Evolutionary conservation across 2,329 filamentous ascomycete species (phyloP).

Genomic region (Cryoendolithus antarcticus): DNA sequence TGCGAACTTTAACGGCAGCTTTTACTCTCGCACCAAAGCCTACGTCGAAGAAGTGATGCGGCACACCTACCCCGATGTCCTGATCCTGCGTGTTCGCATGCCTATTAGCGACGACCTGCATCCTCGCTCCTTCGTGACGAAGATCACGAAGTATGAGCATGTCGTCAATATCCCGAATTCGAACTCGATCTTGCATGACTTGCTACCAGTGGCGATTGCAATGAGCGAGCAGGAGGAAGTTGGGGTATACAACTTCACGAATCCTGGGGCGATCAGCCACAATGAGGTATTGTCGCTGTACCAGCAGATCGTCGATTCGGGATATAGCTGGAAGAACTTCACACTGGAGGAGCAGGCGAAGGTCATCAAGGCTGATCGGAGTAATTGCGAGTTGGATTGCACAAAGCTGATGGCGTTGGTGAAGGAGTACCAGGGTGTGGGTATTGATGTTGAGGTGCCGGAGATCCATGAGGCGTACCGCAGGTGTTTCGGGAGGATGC

Average conservation of each 20-base stretch:
- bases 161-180: constrained; percentile 59
- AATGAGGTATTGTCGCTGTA: constrained; percentile 55
- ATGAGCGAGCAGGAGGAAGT: constrained; percentile 49
- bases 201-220: constrained; percentile 49
- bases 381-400: constrained; percentile 52
- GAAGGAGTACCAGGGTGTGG: constrained; percentile 36
- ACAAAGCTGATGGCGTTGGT: constrained; percentile 50
- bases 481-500: constrained; percentile 51
- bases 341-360: constrained; percentile 52
- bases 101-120: constrained; percentile 57
- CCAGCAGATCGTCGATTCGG: constrained; percentile 49
- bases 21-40: constrained; percentile 56
- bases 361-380: constrained; percentile 55
- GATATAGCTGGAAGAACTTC: constrained; percentile 54
- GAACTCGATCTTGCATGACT: constrained; percentile 53
- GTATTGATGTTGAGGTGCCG: constrained; percentile 39
- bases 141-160: constrained; percentile 51
- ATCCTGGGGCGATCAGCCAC: constrained; percentile 58
- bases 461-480: constrained; percentile 52
- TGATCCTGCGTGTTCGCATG: constrained; percentile 57
- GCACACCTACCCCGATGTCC: constrained; percentile 47
- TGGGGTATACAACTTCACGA: constrained; percentile 61
- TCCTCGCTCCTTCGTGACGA: constrained; percentile 56
- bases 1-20: constrained; percentile 54
- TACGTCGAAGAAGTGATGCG: constrained; percentile 54